Conservation (phyloP, 139 green algal species). For the Haematococcus sp. region DNA sequence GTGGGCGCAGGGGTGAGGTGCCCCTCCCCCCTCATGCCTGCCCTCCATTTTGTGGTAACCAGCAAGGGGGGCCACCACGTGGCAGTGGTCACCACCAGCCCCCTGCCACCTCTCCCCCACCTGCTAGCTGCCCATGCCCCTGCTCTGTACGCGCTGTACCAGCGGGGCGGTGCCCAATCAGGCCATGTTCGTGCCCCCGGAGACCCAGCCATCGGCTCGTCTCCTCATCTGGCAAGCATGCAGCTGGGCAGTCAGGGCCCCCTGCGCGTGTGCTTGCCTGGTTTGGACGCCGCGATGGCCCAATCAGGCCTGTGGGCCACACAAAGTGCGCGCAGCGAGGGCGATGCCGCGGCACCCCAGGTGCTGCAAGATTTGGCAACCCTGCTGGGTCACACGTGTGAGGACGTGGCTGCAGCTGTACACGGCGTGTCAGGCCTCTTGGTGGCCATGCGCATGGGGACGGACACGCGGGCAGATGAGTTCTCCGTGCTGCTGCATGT, state of each 20-base stretch:
- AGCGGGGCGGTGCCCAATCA: too few species aligned
- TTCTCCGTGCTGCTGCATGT: slow-evolving; percentile 4
- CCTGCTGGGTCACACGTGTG: neutral
- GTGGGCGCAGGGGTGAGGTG: too few species aligned
- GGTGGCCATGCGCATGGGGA: neutral
- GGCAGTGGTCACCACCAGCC: too few species aligned
- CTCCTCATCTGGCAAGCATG: neutral
- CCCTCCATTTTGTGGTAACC: too few species aligned
- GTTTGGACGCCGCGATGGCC: neutral
- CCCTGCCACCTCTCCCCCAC: neutral
- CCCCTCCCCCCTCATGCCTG: too few species aligned
- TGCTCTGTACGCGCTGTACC: too few species aligned
- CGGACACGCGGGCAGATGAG: neutral
- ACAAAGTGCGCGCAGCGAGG: too few species aligned
- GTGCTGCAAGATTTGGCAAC: neutral
- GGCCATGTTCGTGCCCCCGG: neutral
- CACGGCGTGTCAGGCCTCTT: neutral
- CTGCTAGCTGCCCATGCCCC: neutral
- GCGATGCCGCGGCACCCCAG: neutral
- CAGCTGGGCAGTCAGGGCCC: neutral
- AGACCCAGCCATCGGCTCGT: neutral
- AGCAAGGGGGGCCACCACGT: too few species aligned
- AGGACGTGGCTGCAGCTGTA: neutral
- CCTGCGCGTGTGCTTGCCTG: slow-evolving; percentile 2
- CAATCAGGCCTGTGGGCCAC: neutral